Conservation (phyloP, 495 filamentous ascomycete species). For the Tuber indicum region DNA sequence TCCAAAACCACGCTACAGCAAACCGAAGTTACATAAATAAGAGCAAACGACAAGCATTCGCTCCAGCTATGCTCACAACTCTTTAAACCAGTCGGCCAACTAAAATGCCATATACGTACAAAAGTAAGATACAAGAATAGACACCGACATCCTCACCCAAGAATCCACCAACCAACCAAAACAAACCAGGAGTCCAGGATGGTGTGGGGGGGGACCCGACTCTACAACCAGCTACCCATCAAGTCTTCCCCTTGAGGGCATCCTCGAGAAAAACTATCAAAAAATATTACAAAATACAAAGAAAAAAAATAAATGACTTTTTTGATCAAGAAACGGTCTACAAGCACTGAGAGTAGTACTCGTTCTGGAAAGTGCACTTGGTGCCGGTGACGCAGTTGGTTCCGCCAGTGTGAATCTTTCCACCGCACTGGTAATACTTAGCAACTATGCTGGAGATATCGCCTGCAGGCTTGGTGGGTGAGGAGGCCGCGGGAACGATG, state of each 20-base stretch:
- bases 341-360: slow-evolving; percentile 46
- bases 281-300: neutral
- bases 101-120: neutral
- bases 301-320: neutral
- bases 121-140: neutral
- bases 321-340: slow-evolving; percentile 6
- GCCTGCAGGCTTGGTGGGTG: slow-evolving; percentile 39
- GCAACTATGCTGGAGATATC: slow-evolving; percentile 4
- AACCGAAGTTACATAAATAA: neutral
- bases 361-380: slow-evolving; percentile 42
- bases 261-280: neutral
- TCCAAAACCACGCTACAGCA: neutral
- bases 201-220: neutral
- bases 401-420: slow-evolving; percentile 38
- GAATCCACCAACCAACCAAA: neutral
- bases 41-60: neutral
- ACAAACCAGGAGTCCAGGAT: neutral
- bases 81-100: neutral
- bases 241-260: neutral
- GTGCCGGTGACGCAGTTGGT: slow-evolving; percentile 42
- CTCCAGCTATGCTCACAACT: neutral
- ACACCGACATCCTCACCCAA: neutral
- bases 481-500: slow-evolving; percentile 43
- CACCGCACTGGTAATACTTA: slow-evolving; percentile 45
- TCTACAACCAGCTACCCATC: neutral